Conservation (phyloP, 2,329 filamentous ascomycete species). For the Lojkania enalia region DNA sequence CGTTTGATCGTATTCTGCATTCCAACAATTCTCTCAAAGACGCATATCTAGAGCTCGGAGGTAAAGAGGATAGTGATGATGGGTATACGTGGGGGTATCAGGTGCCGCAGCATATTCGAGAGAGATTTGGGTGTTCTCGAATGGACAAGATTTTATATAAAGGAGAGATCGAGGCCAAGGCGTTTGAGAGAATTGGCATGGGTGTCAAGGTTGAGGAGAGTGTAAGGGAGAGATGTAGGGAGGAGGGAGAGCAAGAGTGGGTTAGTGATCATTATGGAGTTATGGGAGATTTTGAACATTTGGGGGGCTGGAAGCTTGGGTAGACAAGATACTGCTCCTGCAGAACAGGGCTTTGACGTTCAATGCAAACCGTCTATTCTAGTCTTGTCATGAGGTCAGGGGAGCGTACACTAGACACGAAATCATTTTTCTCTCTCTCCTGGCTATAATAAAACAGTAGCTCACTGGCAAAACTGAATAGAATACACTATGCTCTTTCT, state of each 20-base stretch:
- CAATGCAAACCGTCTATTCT: no score
- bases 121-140: slow-evolving; percentile 52
- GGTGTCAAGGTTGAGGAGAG: slow-evolving; percentile 49
- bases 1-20: slow-evolving; percentile 54
- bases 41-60: slow-evolving; percentile 56
- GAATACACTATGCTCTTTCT: no score
- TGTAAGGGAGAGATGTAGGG: slow-evolving; percentile 7
- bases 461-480: no score
- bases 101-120: slow-evolving; percentile 34
- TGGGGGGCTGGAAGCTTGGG: neutral
- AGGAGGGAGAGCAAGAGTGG: slow-evolving; percentile 35
- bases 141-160: slow-evolving; percentile 59
- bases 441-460: no score
- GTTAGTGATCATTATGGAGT: slow-evolving; percentile 56
- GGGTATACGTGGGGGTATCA: slow-evolving; percentile 63
- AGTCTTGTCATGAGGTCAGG: no score
- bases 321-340: no score
- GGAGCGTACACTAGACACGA: no score
- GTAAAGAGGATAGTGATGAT: slow-evolving; percentile 52
- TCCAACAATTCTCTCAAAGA: slow-evolving; percentile 55
- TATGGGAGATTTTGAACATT: slow-evolving; percentile 27
- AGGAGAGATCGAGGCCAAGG: slow-evolving; percentile 38
- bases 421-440: no score
- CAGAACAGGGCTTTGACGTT: no score
- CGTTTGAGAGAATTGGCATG: slow-evolving; percentile 52